Evolutionary conservation across 163 green algal species (phyloP).

Genomic region (Scenedesmus sp.): DNA sequence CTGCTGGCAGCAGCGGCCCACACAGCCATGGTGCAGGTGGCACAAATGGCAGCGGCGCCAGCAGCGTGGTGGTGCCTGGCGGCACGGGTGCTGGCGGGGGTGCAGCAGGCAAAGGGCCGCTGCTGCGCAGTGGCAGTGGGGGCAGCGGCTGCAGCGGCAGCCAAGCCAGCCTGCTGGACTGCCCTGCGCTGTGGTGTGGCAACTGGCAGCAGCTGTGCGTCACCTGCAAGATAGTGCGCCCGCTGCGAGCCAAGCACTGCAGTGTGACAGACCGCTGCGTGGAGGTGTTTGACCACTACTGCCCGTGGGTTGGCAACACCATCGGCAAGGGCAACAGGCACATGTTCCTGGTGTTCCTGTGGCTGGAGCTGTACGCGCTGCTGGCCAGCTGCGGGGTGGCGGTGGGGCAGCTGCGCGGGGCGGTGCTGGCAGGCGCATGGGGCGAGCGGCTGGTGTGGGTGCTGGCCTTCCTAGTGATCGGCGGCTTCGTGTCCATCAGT

Average conservation of each 20-base stretch:
- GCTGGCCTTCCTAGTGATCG: constrained; percentile 85
- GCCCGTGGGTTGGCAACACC: constrained; percentile 92
- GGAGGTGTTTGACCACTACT: constrained; percentile 93
- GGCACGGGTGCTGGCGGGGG: constrained; percentile 16
- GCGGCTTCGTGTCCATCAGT: constrained; percentile 76
- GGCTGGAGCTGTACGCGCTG: constrained; percentile 87
- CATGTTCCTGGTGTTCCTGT: constrained; percentile 94
- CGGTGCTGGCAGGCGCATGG: constrained; percentile 45
- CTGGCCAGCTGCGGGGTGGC: constrained; percentile 66
- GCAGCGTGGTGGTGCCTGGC: background rate
- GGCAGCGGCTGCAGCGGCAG: constrained; percentile 24
- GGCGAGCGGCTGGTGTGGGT: constrained; percentile 63
- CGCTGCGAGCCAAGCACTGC: constrained; percentile 96
- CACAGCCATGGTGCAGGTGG: constrained; percentile 27
- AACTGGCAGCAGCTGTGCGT: constrained; percentile 96
- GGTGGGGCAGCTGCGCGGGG: constrained; percentile 41
- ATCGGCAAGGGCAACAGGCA: constrained; percentile 92
- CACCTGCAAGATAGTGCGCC: constrained; percentile 94
- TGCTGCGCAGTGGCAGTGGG: constrained; percentile 26
- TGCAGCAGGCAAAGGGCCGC: background rate
- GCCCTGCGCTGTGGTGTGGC: constrained; percentile 85
- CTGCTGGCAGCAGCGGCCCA: constrained; percentile 16
- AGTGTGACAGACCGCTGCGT: constrained; percentile 91
- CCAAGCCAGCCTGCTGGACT: constrained; percentile 76
- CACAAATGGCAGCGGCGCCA: constrained; percentile 8